Base-by-base conservation (phyloP, 1,139 yeast species). In the Diutina sp. region DNA sequence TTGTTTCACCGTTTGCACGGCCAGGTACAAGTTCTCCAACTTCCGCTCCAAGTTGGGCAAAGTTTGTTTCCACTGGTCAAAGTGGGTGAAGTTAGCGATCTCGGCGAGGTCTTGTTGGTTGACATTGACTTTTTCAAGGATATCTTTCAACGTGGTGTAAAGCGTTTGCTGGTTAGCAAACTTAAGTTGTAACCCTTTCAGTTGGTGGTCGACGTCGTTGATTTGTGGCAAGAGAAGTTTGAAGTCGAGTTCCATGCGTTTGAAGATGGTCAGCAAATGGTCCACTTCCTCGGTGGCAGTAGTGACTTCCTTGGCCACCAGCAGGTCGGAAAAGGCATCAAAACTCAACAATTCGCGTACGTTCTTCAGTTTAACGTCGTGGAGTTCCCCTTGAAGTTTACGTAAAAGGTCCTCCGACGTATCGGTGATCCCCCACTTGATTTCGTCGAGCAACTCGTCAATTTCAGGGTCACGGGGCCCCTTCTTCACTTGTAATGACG, bases 91-190 rank as follows among this genome's bases (percentile, higher is more conserved):
- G 12, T 69, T 66, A 44, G 78, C 69, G 47, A 90, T 71, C 21
- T 72, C 69, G 8, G 69, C 67, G 58, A 89, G 70, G 45, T 85
- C 84, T 0, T 72, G 72, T 16, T 79, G 78, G 60, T 84, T 82
- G 51, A 90, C 74, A 57, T 85, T 80, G 7, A 89, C 87, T 29
- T 90, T 86, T 56, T 80, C 79, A 59, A 90, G 70, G 55, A 90
- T 76, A n/a, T 78, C 79, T 57, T 81, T 79, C 58, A 90, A 76
- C 58, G 88, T 93, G 56, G 79, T 80, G 76, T 84, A 85, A 50
- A 91, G 73, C 25, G 78, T 69, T 63, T 88, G 88, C 67, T 88
- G 89, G 68, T 91, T 91, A 47, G 89, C 84, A 5, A 93, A 83
- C 63, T 85, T 86, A 3, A 90, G 87, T 69, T 91, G 97, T 44